A percentile compares a stretch with the other conserved stretches of the same genome.
These are phyloP conservation scores for Dentipellis sp. DNA, from an alignment of 768 basidiomycete species.

Conservation along the genomic window DNA sequence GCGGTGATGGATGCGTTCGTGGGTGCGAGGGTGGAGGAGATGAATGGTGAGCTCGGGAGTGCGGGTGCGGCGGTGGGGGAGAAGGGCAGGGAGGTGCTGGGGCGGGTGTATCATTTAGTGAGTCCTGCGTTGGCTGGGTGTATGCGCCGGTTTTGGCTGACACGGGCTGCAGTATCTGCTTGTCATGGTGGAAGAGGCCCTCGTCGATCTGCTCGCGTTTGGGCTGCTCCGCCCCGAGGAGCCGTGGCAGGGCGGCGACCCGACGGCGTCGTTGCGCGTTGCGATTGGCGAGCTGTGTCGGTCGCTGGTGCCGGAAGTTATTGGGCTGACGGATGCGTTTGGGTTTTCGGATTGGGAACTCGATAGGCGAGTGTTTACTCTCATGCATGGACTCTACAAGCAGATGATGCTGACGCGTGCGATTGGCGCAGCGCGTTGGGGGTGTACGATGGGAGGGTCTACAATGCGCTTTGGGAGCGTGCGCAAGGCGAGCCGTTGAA, in stretches of 20 bases:
- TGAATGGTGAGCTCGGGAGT: conserved; percentile 27
- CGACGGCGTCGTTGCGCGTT: conserved; percentile 38
- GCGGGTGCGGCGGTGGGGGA: conserved; percentile 3
- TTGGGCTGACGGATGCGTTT: conserved; percentile 66
- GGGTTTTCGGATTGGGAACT: conserved; percentile 70
- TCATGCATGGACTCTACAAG: no score
- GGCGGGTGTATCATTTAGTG: conserved; percentile 37
- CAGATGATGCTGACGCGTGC: background rate
- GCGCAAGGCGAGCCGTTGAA: conserved; percentile 57
- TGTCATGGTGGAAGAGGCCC: conserved; percentile 41
- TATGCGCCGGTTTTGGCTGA: background rate
- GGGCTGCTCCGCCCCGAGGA: conserved; percentile 26
- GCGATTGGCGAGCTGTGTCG: conserved; percentile 40
- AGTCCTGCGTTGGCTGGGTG: conserved; percentile 8
- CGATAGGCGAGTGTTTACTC: conserved; percentile 38
- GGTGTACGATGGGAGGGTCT: conserved; percentile 53
- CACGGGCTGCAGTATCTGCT: conserved; percentile 43
- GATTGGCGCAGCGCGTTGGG: conserved; percentile 44
- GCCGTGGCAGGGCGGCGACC: conserved; percentile 24
- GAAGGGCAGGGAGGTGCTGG: conserved; percentile 15
- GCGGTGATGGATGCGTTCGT: conserved; percentile 67
- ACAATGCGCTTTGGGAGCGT: conserved; percentile 55
- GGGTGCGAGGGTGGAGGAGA: conserved; percentile 41
- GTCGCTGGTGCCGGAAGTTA: conserved; percentile 50
- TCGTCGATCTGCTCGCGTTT: conserved; percentile 54